Base-by-base conservation (phyloP, 805 yeast species). In the Ascoidea rubescens region DNA sequence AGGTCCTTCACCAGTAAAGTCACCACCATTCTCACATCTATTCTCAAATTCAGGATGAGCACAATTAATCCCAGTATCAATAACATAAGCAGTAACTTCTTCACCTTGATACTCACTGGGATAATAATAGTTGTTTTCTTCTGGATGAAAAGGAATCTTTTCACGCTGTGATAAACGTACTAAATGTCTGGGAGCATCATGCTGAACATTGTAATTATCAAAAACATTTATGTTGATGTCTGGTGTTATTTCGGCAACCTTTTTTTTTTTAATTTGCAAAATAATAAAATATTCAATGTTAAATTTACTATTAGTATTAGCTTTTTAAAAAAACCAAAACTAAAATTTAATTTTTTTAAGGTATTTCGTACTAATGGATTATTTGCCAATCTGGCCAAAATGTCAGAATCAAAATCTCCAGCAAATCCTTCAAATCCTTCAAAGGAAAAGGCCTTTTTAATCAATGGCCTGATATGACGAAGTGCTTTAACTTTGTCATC, bases 1-100 rank as follows among this genome's bases (percentile, higher is more conserved):
- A 1, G 71, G 61, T 0, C 79, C 78, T 57, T 78, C 83, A 1
- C 68, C 70, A 0, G 87, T 81, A 53, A 81, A 77, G 59, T 83
- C 86, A 5, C 70, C 73, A 0, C 90, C 90, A 53, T 66, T 62
- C 5, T 56, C 58, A 5, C 82, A 87, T 51, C 91, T 67, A 0
- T 79, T 82, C 58, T 75, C 82, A 60, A 85, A 68, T 46, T 82
- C 84, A n/a, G 76, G 77, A 60, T 80, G 83, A 5, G 70, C 72
- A 10, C 70, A 71, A 56, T 67, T 68, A n/a, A 85, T 79, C 12
- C 98, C 97, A 1, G 96, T 84, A 65, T 89, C 97, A 52, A 88
- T 72, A 47, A 90, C 78, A 63, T 89, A 89, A 0, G 82, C 91
- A 52, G 76, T 75, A 2, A 87, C 85, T 46, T 74, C 77, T 51